Conservation (phyloP, 2,329 filamentous ascomycete species). For the Aureobasidium uvarum region DNA sequence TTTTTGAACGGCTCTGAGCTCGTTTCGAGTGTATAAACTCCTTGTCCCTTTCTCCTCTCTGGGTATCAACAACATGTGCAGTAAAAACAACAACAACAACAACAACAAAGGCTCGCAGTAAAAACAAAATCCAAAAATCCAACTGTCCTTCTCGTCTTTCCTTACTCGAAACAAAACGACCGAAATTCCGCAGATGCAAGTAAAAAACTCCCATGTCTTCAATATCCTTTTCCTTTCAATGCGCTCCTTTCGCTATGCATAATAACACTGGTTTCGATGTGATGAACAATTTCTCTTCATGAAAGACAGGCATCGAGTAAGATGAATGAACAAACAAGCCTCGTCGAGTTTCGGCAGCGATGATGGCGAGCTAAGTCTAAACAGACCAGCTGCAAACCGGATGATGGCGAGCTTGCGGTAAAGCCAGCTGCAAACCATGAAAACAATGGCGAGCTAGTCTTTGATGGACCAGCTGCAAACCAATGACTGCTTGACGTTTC, state of each 20-base stretch:
- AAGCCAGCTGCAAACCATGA: conserved; percentile 21
- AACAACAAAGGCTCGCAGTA: background rate
- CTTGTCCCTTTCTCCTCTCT: background rate
- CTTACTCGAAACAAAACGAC: background rate
- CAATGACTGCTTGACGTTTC: background rate
- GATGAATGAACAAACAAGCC: background rate
- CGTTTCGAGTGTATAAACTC: background rate
- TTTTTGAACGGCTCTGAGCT: background rate
- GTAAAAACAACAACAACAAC: background rate
- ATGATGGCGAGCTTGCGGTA: conserved; percentile 5
- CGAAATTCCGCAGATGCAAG: conserved; percentile 1
- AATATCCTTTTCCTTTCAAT: conserved; percentile 4
- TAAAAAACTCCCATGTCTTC: background rate
- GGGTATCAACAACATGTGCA: conserved; percentile 20
- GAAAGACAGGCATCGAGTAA: background rate
- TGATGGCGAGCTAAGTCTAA: background rate
- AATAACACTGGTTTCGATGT: background rate
- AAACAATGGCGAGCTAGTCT: conserved; percentile 5
- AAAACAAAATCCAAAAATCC: background rate
- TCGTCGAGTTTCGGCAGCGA: background rate
- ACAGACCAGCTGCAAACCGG: conserved; percentile 15
- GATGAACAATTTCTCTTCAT: background rate
- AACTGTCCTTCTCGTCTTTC: background rate
- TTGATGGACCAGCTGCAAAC: conserved; percentile 15
- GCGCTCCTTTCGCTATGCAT: conserved; percentile 14